These are phyloP conservation scores for Microcyclosporella mali DNA, from an alignment of 2,329 filamentous ascomycete species.

Conservation along the genomic window DNA sequence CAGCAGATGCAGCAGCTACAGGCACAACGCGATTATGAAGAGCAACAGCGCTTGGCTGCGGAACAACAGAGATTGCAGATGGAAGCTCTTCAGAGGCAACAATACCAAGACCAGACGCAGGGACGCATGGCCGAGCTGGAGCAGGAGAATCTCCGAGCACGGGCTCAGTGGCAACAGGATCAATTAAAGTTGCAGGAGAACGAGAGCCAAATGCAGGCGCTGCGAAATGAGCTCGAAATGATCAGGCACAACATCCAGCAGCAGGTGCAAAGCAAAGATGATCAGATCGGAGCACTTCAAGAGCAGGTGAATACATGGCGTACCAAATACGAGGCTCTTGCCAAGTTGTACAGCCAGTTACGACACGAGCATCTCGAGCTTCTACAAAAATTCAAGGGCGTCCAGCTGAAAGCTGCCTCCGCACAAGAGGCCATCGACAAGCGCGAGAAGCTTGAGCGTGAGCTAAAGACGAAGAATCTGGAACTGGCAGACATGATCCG, in stretches of 20 bases:
- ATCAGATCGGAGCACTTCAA: constrained; percentile 85
- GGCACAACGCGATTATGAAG: constrained; percentile 91
- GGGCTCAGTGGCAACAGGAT: constrained; percentile 93
- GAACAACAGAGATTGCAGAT: constrained; percentile 89
- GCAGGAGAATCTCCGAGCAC: constrained; percentile 86
- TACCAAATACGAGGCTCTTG: constrained; percentile 91
- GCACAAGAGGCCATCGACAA: constrained; percentile 94
- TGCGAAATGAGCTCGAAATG: constrained; percentile 80
- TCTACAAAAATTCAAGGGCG: constrained; percentile 89
- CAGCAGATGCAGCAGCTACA: constrained; percentile 79
- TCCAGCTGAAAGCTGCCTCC: constrained; percentile 93
- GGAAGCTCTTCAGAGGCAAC: constrained; percentile 80
- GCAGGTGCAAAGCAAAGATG: constrained; percentile 83
- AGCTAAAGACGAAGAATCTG: constrained; percentile 99
- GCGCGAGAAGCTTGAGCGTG: constrained; percentile 89
- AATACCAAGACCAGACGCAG: constrained; percentile 89
- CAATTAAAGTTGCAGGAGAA: constrained; percentile 97
- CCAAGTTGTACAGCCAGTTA: constrained; percentile 94
- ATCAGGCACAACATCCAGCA: constrained; percentile 77
- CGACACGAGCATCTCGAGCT: constrained; percentile 92
- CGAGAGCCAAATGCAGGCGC: constrained; percentile 81
- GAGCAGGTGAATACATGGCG: constrained; percentile 98
- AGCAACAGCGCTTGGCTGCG: constrained; percentile 78
- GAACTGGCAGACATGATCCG: constrained; percentile 98
- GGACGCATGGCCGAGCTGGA: constrained; percentile 93